A percentile compares a stretch with the other conserved stretches of the same genome.
phyloP scores from a whole-genome alignment of 495 filamentous ascomycete genomes.

The Hyphodiscus hymeniophilus region DNA sequence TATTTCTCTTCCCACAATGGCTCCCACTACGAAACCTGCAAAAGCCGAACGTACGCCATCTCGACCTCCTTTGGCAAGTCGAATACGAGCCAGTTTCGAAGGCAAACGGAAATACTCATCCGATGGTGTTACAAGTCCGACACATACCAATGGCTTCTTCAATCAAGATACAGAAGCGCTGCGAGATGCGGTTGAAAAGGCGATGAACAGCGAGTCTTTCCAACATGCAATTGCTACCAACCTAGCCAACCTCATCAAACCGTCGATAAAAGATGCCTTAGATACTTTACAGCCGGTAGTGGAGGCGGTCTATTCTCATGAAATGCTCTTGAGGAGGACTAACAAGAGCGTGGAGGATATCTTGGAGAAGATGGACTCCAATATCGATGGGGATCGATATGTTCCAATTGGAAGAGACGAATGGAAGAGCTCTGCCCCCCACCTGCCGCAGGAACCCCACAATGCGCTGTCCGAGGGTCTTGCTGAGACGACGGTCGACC shows the following conservation, averaged over 20 bases:
- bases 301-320: slow-evolving; percentile 21
- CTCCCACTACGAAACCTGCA: too few species aligned
- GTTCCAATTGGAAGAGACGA: background rate
- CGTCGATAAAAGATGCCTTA: slow-evolving; percentile 19
- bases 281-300: slow-evolving; percentile 24
- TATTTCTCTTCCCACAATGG: background rate
- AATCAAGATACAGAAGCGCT: slow-evolving; percentile 14
- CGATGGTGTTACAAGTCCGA: slow-evolving; percentile 3
- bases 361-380: slow-evolving; percentile 14
- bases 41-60: background rate
- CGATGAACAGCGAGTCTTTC: slow-evolving; percentile 22
- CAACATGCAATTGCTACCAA: slow-evolving; percentile 21
- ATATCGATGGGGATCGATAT: background rate
- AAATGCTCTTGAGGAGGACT: slow-evolving; percentile 20
- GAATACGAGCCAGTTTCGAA: slow-evolving; percentile 10
- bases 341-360: slow-evolving; percentile 22
- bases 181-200: slow-evolving; percentile 18
- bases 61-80: slow-evolving; percentile 11
- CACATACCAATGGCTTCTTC: slow-evolving; percentile 10
- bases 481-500: background rate
- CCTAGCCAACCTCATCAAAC: slow-evolving; percentile 20
- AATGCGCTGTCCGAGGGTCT: background rate
- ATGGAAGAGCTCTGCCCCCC: background rate
- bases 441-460: background rate
- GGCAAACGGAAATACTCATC: slow-evolving; percentile 4